These are phyloP conservation scores for Exophiala oligosperma DNA, from an alignment of 2,329 filamentous ascomycete species.

Conservation along the genomic window DNA sequence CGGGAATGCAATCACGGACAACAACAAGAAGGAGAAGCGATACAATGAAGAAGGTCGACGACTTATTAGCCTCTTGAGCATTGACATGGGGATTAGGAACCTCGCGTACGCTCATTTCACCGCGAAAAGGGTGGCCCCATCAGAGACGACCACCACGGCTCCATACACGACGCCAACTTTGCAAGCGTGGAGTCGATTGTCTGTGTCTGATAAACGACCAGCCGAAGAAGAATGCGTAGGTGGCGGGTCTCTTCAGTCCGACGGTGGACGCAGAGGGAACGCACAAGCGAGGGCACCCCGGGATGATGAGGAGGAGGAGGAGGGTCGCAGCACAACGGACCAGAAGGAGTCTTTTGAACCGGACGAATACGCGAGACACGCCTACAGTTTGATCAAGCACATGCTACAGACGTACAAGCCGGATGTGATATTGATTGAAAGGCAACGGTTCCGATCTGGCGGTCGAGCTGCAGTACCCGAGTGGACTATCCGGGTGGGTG, in stretches of 20 bases:
- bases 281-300: constrained; percentile 32
- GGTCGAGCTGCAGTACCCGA: constrained; percentile 67
- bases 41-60: constrained; percentile 21
- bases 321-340: constrained; percentile 2
- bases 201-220: constrained; percentile 31
- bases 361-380: constrained; percentile 53
- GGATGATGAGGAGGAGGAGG: neutral
- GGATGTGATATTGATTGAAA: constrained; percentile 69
- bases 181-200: constrained; percentile 43
- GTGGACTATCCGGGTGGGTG: constrained; percentile 81
- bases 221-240: neutral
- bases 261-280: neutral
- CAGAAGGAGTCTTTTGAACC: constrained; percentile 54
- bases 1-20: constrained; percentile 36
- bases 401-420: constrained; percentile 56
- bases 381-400: constrained; percentile 55
- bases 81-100: constrained; percentile 84
- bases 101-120: constrained; percentile 69
- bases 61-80: constrained; percentile 63
- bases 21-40: neutral
- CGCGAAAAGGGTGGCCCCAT: neutral
- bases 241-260: neutral
- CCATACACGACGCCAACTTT: constrained; percentile 32
- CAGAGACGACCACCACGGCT: neutral
- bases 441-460: constrained; percentile 64